Evolutionary conservation across 2,329 filamentous ascomycete genomes (phyloP), one percentile per base, ranked within the genome.

Genomic region (Periconia digitata): DNA sequence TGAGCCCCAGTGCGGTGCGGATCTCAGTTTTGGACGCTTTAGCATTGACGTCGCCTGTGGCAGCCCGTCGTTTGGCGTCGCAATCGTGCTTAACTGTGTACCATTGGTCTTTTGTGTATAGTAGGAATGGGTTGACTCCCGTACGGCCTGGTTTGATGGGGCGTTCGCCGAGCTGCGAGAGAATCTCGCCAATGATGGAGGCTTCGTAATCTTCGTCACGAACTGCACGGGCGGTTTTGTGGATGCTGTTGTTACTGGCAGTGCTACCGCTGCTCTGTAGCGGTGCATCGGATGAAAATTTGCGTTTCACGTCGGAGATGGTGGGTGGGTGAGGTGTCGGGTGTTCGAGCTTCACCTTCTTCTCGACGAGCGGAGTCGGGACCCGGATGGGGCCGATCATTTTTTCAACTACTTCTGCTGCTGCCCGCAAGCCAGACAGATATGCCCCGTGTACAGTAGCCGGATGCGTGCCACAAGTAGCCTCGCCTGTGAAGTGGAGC

Each of bases 401-500:
- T 2, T 83, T 77, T 46, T 92, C 86, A 32, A 96, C 77, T 2
- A 99, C 82, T 64, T 97, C 92, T 3, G 89, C 86, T 10, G 94
- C 94, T 3, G 88, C 94, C 42, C 94, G 86, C 6, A 99, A 78
- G 2, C 94, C 95, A 2, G 94, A 96, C 3, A 99, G 77, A 66
- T 97, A 99, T 8, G 94, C 95, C 6, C 94, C 94, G 59, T 99
- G 94, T 0, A 99, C 94, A 2, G 94, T 99, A 24, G 95, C 94
- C 12, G 95, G 94, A 67, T 99, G 92, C 0, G 91, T 96, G 40
- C 90, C 91, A 60, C 89, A 96, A 1, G 95, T 99, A 51, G 96
- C 94, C 72, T 99, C 94, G 40, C 94, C 94, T 15, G 92, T 94
- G 71, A 99, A 99, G 72, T 92, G 90, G 8, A 99, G 76, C 55